phyloP scores from a whole-genome alignment of 768 basidiomycete species.

The Termitomyces sp. region DNA sequence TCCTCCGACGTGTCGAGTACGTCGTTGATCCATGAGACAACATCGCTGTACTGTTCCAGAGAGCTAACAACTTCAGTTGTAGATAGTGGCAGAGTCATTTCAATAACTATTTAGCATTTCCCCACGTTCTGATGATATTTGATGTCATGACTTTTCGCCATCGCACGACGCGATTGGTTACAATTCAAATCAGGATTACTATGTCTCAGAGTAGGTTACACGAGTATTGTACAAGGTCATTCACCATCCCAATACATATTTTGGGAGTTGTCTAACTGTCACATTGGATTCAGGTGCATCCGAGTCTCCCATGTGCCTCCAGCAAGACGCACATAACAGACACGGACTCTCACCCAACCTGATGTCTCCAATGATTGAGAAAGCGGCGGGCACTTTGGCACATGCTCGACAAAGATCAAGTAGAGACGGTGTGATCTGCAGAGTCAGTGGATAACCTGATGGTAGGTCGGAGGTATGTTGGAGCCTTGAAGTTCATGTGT shows the following conservation, averaged over 20 bases:
- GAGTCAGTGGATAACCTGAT: constrained; percentile 64
- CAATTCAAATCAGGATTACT: neutral
- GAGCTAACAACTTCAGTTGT: constrained; percentile 49
- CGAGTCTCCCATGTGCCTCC: constrained; percentile 71
- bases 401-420: constrained; percentile 70
- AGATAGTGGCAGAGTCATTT: constrained; percentile 29
- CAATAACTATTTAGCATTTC: neutral
- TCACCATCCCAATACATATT: constrained; percentile 26
- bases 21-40: constrained; percentile 73
- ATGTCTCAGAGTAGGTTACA: neutral
- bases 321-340: constrained; percentile 70
- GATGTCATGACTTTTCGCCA: neutral
- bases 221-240: neutral
- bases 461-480: constrained; percentile 55
- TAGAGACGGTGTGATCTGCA: constrained; percentile 61
- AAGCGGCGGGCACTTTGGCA: constrained; percentile 64
- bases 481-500: constrained; percentile 38
- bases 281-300: constrained; percentile 44
- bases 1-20: constrained; percentile 41
- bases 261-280: constrained; percentile 52
- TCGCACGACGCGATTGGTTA: too few relatives aligned
- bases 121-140: neutral
- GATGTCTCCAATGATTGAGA: constrained; percentile 67
- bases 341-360: constrained; percentile 80
- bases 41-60: constrained; percentile 59